Base-by-base conservation (phyloP, 768 basidiomycete genomes). In the Inosperma sp. region DNA sequence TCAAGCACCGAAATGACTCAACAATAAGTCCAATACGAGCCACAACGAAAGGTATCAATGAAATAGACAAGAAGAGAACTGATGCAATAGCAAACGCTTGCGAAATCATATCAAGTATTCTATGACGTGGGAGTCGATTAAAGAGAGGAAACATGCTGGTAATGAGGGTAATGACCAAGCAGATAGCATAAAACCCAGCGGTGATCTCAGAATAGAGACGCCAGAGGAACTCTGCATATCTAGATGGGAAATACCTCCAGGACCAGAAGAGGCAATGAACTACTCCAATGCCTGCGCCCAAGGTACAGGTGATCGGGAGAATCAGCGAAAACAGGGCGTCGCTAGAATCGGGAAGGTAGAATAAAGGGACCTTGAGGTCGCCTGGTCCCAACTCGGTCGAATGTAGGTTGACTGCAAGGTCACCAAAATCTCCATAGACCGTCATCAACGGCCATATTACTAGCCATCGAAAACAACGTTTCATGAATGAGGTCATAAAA, bases 211-310 rank as follows among this genome's bases (percentile, higher is more conserved):
- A 41, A 14, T 21, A 29, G 33, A 44, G 25, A 26, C 41, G 40
- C 50, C 50, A 51, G 25, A 51, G 41, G 17, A 51, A 33, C 25
- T 42, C 34, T n/a, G 50, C 42, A 14, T 40, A 34, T 6, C 26
- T 30, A 16, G 50, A 51, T 7, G 50, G 50, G 16, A 51, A 51
- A 21, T 51, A 41, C 5, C 50, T 42, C 50, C 50, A 51, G 12
- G 50, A 51, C 50, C 50, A 51, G 34, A 51, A 51, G 16, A 51
- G 34, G 42, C 50, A 51, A 25, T 33, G 40, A 17, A 51, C 50
- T 7, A 43, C 34, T 25, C 42, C 42, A 34, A 51, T 41, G 22
- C 29, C 50, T 23, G 36, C 36, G 14, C 50, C 50, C 8, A 51
- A 25, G 14, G 36, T n/a, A 21, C 29, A 35, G 12, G 36, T 27